Percentiles rank a stretch among this genome's conserved stretches.
These are phyloP conservation scores for Phytopythium helicoides DNA, from an alignment of 352 stramenopile genomes.

Conservation along the genomic window DNA sequence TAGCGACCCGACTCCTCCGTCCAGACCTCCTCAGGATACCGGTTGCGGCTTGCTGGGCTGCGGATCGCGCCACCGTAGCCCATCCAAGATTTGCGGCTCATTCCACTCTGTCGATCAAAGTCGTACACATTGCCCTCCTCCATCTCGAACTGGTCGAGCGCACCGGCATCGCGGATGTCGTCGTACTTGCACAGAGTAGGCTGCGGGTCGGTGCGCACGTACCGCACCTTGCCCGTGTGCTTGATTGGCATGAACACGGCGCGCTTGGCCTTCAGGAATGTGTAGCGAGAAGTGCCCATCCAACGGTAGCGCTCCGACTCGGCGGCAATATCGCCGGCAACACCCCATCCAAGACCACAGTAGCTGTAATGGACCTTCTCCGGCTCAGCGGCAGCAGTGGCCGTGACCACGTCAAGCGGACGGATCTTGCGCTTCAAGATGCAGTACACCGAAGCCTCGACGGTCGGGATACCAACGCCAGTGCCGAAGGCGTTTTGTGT, in stretches of 20 bases:
- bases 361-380: conserved; percentile 71
- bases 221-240: conserved; percentile 63
- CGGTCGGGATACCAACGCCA: conserved; percentile 61
- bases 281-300: conserved; percentile 69
- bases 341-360: conserved; percentile 72
- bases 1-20: conserved; percentile 60
- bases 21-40: conserved; percentile 57
- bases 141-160: conserved; percentile 63
- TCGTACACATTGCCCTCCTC: conserved; percentile 79
- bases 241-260: conserved; percentile 43
- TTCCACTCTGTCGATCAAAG: conserved; percentile 33
- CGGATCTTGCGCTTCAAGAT: conserved; percentile 84
- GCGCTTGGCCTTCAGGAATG: conserved; percentile 72
- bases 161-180: conserved; percentile 55
- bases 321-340: conserved; percentile 68
- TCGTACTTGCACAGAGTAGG: conserved; percentile 65
- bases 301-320: conserved; percentile 71
- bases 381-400: conserved; percentile 51
- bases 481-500: conserved; percentile 80
- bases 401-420: conserved; percentile 65
- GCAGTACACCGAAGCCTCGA: conserved; percentile 67
- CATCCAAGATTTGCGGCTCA: conserved; percentile 59
- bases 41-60: conserved; percentile 45
- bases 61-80: conserved; percentile 65
- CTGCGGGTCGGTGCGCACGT: conserved; percentile 59